A percentile compares a stretch with the other conserved stretches of the same genome.
phyloP scores from a whole-genome alignment of 768 basidiomycete species.

The Auriculariales sp. region DNA sequence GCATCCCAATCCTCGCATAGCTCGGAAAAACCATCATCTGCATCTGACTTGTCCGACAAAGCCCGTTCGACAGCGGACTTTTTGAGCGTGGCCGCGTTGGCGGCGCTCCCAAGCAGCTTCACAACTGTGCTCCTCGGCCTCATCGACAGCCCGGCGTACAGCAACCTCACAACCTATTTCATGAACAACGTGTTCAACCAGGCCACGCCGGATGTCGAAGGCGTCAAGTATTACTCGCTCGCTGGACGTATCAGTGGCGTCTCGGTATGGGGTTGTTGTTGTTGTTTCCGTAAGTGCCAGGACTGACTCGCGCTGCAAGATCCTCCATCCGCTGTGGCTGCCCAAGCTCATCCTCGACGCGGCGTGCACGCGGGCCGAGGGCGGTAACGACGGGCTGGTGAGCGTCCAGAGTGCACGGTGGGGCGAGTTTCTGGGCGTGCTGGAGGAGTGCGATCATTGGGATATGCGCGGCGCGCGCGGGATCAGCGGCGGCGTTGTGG shows the following conservation, averaged over 20 bases:
- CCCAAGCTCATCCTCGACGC: constrained; percentile 91
- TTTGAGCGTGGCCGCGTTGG: constrained; percentile 27
- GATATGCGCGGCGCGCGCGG: constrained; percentile 84
- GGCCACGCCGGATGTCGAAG: constrained; percentile 43
- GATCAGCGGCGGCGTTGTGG: constrained; percentile 9
- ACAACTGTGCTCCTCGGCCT: constrained; percentile 76
- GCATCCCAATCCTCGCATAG: not conserved
- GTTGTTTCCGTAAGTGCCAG: too few relatives aligned
- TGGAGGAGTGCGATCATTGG: constrained; percentile 94
- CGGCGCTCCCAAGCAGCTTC: constrained; percentile 66
- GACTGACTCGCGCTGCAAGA: constrained; percentile 5
- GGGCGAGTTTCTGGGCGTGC: constrained; percentile 87
- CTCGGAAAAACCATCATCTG: constrained; percentile 16
- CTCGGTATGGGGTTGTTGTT: constrained; percentile 18
- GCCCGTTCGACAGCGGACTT: not conserved
- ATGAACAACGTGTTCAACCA: constrained; percentile 75
- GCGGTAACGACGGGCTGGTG: constrained; percentile 89
- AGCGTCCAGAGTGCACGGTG: constrained; percentile 85
- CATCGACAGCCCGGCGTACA: constrained; percentile 93
- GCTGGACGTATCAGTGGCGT: constrained; percentile 51
- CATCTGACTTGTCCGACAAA: constrained; percentile 19
- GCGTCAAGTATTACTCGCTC: constrained; percentile 85
- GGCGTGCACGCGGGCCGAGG: constrained; percentile 43
- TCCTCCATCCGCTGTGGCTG: constrained; percentile 95
- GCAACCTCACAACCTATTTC: constrained; percentile 78